Percentiles rank a stretch among this genome's conserved stretches.
These are phyloP conservation scores for Benincasa hispida DNA, from an alignment of 306 rosid species.

Conservation along the genomic window DNA sequence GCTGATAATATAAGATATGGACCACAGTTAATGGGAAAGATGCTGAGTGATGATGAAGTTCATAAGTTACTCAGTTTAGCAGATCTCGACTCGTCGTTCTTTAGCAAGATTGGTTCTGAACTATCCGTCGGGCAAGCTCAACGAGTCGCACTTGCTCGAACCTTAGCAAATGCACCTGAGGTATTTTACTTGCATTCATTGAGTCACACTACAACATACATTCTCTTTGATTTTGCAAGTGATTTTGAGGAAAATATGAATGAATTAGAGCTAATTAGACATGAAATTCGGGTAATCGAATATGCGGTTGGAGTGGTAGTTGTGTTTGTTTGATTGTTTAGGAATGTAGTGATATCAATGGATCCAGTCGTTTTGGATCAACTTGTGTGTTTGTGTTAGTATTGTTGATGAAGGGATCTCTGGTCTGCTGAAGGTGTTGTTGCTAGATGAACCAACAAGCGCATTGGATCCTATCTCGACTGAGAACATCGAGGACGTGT, in stretches of 20 bases:
- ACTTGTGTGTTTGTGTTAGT: background rate
- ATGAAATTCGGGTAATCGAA: background rate
- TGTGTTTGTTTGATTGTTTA: background rate
- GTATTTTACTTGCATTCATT: slow-evolving; percentile 15
- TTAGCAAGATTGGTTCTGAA: slow-evolving; percentile 40
- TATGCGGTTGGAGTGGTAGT: background rate
- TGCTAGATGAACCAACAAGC: slow-evolving; percentile 90
- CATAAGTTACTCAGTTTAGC: slow-evolving; percentile 53
- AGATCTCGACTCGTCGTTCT: slow-evolving; percentile 67
- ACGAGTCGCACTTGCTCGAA: slow-evolving; percentile 91
- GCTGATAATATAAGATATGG: slow-evolving; percentile 81
- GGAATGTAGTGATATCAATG: background rate
- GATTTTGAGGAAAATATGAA: background rate
- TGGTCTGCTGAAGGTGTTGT: slow-evolving; percentile 40
- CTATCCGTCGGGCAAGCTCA: slow-evolving; percentile 95
- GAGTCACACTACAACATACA: background rate
- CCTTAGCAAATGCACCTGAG: slow-evolving; percentile 82
- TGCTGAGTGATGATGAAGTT: slow-evolving; percentile 50
- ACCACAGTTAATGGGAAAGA: slow-evolving; percentile 55
- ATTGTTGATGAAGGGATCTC: background rate
- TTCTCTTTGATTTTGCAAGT: background rate
- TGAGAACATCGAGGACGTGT: slow-evolving; percentile 67
- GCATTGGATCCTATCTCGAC: slow-evolving; percentile 91
- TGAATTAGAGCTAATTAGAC: background rate
- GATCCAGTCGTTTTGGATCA: background rate